phyloP scores from a whole-genome alignment of 805 yeast species.

The Pichia exigua region DNA sequence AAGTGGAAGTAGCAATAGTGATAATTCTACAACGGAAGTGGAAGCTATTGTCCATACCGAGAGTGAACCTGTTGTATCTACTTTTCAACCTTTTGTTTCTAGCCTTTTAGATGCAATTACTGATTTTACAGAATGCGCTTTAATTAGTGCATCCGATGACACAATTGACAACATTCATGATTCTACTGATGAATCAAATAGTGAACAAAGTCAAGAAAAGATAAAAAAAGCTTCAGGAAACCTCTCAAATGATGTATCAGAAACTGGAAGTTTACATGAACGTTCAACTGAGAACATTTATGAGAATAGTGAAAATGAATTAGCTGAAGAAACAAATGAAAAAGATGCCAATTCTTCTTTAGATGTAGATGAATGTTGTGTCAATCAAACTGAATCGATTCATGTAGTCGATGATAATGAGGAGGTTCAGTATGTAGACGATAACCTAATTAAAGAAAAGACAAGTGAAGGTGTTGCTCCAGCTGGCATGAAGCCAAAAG shows the following conservation, averaged over 20 bases:
- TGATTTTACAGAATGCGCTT: constrained; percentile 4
- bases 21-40: neutral
- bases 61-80: neutral
- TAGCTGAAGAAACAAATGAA: neutral
- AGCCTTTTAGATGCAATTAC: neutral
- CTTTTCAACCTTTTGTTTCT: neutral
- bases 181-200: neutral
- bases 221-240: neutral
- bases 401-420: neutral
- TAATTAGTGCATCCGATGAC: constrained; percentile 1
- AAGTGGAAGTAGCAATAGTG: neutral
- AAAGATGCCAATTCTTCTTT: neutral
- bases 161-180: neutral
- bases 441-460: neutral
- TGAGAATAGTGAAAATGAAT: neutral
- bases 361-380: neutral
- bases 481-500: neutral
- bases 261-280: neutral
- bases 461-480: neutral
- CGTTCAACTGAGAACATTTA: neutral
- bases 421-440: neutral
- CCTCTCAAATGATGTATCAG: neutral
- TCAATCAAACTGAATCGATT: neutral
- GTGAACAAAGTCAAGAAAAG: neutral
- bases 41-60: neutral